Conservation (phyloP, 2,329 filamentous ascomycete species). For the Diaporthe sp. region DNA sequence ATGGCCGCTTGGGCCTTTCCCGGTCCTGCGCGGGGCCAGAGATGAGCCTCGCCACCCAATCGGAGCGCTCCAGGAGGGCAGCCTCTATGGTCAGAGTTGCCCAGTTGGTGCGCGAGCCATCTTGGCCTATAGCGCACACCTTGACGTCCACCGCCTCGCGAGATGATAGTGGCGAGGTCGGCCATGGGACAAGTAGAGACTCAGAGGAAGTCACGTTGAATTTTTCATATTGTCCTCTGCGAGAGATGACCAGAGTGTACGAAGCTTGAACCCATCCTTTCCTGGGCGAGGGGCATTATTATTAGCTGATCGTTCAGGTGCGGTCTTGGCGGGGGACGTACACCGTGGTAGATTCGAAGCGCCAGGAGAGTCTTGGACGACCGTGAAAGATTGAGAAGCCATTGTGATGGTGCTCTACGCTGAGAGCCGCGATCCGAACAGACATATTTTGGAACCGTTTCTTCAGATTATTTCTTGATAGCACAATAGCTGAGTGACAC, state of each 20-base stretch:
- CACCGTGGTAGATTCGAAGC: neutral
- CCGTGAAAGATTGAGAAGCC: neutral
- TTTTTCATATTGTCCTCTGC: neutral
- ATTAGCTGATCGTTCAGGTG: neutral
- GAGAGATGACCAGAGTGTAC: neutral
- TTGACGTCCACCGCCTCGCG: neutral
- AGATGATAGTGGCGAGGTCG: neutral
- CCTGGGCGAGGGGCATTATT: neutral
- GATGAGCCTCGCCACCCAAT: constrained; percentile 31
- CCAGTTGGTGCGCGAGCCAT: neutral
- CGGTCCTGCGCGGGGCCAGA: neutral
- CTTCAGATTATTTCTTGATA: no score
- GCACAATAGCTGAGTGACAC: neutral
- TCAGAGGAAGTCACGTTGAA: neutral
- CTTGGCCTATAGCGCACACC: neutral
- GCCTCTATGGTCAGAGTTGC: neutral
- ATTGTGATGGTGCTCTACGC: neutral
- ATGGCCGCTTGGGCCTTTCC: neutral
- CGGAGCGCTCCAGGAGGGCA: constrained; percentile 15
- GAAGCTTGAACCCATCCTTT: neutral
- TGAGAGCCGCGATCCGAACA: neutral
- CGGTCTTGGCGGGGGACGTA: neutral
- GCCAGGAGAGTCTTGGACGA: neutral
- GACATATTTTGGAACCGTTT: neutral
- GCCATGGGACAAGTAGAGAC: neutral